Evolutionary conservation across 768 basidiomycete species (phyloP).

Genomic region (Lentinula detonsa): DNA sequence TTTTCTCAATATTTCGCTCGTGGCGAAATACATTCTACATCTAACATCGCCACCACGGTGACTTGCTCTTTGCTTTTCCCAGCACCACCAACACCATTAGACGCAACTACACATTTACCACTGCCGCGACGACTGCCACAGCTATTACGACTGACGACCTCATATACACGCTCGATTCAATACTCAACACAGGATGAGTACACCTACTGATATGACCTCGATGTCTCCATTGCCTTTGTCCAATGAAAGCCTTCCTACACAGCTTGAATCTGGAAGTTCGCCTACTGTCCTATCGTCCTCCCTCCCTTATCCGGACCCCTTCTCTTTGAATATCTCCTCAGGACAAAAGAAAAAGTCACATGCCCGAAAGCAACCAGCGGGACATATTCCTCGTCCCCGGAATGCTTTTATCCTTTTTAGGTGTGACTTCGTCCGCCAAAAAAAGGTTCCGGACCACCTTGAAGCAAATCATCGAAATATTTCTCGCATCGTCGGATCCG

Average conservation of each 20-base stretch:
- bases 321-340: background rate
- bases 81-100: background rate
- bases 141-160: background rate
- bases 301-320: slow-evolving; percentile 6
- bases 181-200: background rate
- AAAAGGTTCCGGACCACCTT: slow-evolving; percentile 45
- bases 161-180: background rate
- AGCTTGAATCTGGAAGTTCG: background rate
- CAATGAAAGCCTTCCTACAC: background rate
- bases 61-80: background rate
- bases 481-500: slow-evolving; percentile 55
- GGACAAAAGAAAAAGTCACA: slow-evolving; percentile 34
- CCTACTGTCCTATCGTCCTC: slow-evolving; percentile 1
- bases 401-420: slow-evolving; percentile 82
- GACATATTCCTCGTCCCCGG: slow-evolving; percentile 64
- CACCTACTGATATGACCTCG: background rate
- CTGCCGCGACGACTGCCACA: background rate
- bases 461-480: slow-evolving; percentile 67
- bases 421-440: slow-evolving; percentile 63
- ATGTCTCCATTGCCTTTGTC: background rate
- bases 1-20: slow-evolving; percentile 1
- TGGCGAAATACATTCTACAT: background rate
- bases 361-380: slow-evolving; percentile 38
- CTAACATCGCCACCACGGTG: background rate
- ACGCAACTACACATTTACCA: background rate